phyloP scores from a whole-genome alignment of 768 basidiomycete species.

The Trametes maxima region DNA sequence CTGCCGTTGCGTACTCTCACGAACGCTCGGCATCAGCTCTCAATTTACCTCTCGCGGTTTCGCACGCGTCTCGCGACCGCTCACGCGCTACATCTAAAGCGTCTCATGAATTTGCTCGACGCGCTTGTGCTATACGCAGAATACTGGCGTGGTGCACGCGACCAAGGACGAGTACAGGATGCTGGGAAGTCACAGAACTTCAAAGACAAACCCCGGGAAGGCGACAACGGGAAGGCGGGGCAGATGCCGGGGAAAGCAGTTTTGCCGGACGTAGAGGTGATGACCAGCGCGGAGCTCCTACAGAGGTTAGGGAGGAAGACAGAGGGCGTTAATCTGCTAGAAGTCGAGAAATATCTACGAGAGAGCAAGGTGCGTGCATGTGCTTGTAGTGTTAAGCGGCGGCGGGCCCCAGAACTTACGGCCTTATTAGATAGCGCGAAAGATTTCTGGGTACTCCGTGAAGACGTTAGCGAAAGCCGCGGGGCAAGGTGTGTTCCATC shows the following conservation, averaged over 20 bases:
- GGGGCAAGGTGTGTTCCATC: constrained; percentile 26
- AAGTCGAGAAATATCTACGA: constrained; percentile 79
- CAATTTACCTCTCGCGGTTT: constrained; percentile 76
- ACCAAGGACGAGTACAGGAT: no score
- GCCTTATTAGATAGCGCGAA: constrained; percentile 58
- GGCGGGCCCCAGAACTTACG: not conserved
- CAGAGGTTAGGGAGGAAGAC: constrained; percentile 65
- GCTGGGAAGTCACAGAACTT: no score
- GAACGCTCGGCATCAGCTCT: constrained; percentile 73
- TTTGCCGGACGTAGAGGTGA: constrained; percentile 49
- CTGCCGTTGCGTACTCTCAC: constrained; percentile 59
- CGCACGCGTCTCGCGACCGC: constrained; percentile 68
- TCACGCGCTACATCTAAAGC: constrained; percentile 80
- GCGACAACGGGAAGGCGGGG: constrained; percentile 31
- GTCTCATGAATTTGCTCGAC: constrained; percentile 72
- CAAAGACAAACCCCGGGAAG: constrained; percentile 1
- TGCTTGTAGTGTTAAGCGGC: no score
- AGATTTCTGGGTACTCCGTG: constrained; percentile 82
- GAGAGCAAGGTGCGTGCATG: constrained; percentile 71
- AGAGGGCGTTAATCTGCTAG: constrained; percentile 79
- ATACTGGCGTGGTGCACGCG: constrained; percentile 50
- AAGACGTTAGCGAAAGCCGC: constrained; percentile 32
- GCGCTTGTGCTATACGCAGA: constrained; percentile 61
- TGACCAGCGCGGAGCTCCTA: constrained; percentile 69
- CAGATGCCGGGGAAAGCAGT: constrained; percentile 37